Base-by-base conservation (phyloP, 352 stramenopile species). In the Pythium brassicae region DNA sequence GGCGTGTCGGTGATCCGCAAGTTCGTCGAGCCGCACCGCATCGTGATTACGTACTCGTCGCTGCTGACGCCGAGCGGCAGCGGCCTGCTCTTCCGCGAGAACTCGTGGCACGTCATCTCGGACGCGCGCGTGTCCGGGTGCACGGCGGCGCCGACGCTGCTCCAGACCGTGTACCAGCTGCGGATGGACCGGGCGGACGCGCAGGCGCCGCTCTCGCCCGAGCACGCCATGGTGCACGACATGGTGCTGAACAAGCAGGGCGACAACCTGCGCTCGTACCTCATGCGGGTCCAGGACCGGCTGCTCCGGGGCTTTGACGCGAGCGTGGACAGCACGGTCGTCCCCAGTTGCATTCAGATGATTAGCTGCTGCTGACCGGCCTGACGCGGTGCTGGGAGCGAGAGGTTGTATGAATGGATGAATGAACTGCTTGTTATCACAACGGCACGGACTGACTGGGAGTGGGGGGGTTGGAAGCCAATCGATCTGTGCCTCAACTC, bases 71-170 rank as follows among this genome's bases (percentile, higher is more conserved):
- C 47, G n/a, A 4, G 12, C 1, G 56, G 17, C 2, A 57, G 23
- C 10, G 42, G 44, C 10, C 35, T 62, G 15, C 5, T 50, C 1
- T 57, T 57, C n/a, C 56, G 56, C 39, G 56, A 62, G 27, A 62
- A 29, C 19, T 48, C 40, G 17, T 62, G 49, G 47, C 9, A 52
- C 15, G 34, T 62, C 17, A 11, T 49, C 10, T 43, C 55, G 23
- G 22, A 61, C 9, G 23, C 52, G 5, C 15, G 46, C 3, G 25
- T 17, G 15, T 26, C 37, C 5, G 55, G 25, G 5, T 61, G 32
- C 17, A 32, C 54, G 19, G 25, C 37, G 1, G 25, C 55, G 8
- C 35, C 55, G 17, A 32, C 26, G 19, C 17, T 61, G 34, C 42
- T 61, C 37, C 55, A 61, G 45, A 55, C 35, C 1, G 27, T 50